A percentile compares a stretch with the other conserved stretches of the same genome.
These are phyloP conservation scores for Discostella stelligeroides DNA, from an alignment of 108 stramenopile species.

Conservation along the genomic window DNA sequence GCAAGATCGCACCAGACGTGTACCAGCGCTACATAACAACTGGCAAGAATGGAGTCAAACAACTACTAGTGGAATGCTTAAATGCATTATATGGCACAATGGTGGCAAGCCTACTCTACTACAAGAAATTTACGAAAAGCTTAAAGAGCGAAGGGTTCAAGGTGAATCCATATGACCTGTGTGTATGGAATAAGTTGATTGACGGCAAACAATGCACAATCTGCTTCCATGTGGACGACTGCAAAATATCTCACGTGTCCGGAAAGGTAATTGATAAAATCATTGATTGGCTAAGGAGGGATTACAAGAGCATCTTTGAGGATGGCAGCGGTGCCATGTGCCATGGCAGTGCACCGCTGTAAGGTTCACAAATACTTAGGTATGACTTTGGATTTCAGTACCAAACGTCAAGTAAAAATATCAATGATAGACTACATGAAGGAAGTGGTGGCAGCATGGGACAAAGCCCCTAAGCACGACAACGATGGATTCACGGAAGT, in stretches of 20 bases:
- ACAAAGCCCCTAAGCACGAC: neutral
- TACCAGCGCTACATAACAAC: too few species aligned
- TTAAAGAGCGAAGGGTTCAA: neutral
- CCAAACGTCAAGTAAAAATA: neutral
- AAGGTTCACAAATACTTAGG: conserved; percentile 3
- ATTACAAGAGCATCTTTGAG: conserved; percentile 16
- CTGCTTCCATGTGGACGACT: conserved; percentile 21
- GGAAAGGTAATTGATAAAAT: conserved; percentile 1
- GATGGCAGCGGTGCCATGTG: conserved; percentile 9
- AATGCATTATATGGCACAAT: conserved; percentile 16
- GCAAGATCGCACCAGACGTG: too few species aligned
- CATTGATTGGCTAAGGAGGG: conserved; percentile 3
- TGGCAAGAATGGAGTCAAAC: conserved; percentile 13
- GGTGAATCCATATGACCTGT: neutral
- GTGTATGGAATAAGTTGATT: conserved; percentile 5
- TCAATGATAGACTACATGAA: conserved; percentile 9
- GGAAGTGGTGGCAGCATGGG: neutral
- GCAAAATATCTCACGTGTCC: conserved; percentile 25
- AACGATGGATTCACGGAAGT: neutral
- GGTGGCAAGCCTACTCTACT: neutral
- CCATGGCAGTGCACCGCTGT: conserved; percentile 9
- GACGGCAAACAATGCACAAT: neutral
- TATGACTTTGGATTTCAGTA: conserved; percentile 5
- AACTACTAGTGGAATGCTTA: conserved; percentile 10
- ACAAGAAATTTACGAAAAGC: too few species aligned